Conservation (phyloP, 1,139 yeast species). For the Kodamaea alishanica region DNA sequence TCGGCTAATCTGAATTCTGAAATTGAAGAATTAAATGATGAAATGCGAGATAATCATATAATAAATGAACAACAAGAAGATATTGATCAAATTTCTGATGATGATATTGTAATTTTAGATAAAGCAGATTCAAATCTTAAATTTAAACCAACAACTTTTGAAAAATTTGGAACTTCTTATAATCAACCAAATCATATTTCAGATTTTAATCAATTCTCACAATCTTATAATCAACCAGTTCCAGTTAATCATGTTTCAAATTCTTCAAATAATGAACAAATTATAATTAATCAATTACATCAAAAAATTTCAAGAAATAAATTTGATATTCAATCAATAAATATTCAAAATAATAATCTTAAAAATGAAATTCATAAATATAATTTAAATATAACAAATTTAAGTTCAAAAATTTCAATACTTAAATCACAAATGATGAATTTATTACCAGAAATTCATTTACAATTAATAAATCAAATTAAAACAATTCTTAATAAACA, state of each 20-base stretch:
- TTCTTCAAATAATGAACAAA: background rate
- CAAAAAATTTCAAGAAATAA: background rate
- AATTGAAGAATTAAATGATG: background rate
- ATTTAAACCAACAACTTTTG: conserved; percentile 21
- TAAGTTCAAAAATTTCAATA: background rate
- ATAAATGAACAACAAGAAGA: background rate
- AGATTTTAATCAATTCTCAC: background rate
- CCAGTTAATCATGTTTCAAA: conserved; percentile 29
- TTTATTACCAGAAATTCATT: background rate
- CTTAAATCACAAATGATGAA: background rate
- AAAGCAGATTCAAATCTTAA: conserved; percentile 17
- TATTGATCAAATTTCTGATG: conserved; percentile 15
- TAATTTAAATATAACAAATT: background rate
- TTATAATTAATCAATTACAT: background rate
- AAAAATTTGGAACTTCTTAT: conserved; percentile 1
- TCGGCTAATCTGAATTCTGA: conserved; percentile 1
- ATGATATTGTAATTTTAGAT: conserved; percentile 22
- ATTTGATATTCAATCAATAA: background rate
- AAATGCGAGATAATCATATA: background rate
- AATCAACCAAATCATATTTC: background rate
- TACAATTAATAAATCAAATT: background rate
- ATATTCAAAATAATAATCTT: background rate
- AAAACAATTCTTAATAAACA: background rate
- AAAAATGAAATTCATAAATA: background rate
- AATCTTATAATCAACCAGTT: conserved; percentile 27